phyloP scores from a whole-genome alignment of 2,329 filamentous ascomycete genomes.

The Microcyclospora pomicola region DNA sequence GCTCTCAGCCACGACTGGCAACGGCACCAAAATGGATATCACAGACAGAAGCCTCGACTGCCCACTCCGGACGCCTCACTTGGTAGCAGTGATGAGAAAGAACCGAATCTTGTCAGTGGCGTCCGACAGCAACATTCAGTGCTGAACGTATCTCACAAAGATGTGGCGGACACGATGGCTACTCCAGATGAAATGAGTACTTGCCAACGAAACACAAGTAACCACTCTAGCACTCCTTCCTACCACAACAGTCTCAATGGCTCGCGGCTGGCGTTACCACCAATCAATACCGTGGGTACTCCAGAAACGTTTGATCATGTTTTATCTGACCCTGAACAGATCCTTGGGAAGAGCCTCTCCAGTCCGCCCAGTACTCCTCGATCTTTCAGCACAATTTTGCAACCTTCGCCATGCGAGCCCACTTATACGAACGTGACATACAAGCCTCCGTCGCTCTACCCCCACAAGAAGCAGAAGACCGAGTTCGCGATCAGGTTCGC shows the following conservation, averaged over 20 bases:
- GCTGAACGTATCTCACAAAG: too few relatives aligned
- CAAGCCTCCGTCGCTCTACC: constrained; percentile 22
- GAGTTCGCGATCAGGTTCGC: constrained; percentile 8
- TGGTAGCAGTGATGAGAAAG: constrained; percentile 13
- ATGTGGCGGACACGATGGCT: too few relatives aligned
- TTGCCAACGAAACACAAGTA: neutral
- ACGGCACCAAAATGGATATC: too few relatives aligned
- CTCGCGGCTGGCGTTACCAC: constrained; percentile 18
- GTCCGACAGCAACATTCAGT: too few relatives aligned
- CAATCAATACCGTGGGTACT: constrained; percentile 18
- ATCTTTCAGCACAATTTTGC: constrained; percentile 10
- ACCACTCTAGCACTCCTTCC: constrained; percentile 2
- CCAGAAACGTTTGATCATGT: neutral
- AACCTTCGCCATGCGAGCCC: constrained; percentile 20
- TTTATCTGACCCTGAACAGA: constrained; percentile 9
- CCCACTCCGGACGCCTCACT: constrained; percentile 19
- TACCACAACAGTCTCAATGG: too few relatives aligned
- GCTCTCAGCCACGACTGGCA: too few relatives aligned
- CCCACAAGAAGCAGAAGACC: constrained; percentile 22
- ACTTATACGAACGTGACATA: constrained; percentile 17
- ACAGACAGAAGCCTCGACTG: constrained; percentile 9
- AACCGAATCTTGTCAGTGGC: constrained; percentile 6
- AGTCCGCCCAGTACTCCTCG: constrained; percentile 20
- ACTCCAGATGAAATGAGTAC: neutral
- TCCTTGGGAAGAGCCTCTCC: constrained; percentile 17